phyloP scores from a whole-genome alignment of 2,329 filamentous ascomycete genomes.

The Mycosphaerelloides madeirae region DNA sequence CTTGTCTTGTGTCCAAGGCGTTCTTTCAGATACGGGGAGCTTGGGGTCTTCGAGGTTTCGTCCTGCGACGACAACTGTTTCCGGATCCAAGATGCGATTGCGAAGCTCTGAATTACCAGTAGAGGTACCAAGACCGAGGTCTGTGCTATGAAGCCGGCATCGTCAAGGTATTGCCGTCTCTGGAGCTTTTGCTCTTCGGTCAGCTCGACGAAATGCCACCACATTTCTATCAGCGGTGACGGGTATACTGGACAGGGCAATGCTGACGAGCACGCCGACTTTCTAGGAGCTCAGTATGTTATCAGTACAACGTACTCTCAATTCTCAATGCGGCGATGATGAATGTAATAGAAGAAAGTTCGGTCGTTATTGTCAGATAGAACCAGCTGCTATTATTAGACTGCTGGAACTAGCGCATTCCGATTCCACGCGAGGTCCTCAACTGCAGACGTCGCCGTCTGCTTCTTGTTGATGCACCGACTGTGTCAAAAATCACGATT shows the following conservation, averaged over 20 bases:
- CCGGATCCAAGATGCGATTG: conserved; percentile 33
- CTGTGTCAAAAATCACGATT: too few species aligned
- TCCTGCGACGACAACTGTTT: neutral
- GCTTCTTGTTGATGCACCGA: too few species aligned
- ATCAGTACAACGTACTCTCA: too few species aligned
- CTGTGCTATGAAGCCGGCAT: conserved; percentile 53
- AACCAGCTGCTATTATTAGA: neutral
- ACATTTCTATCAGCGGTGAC: conserved; percentile 28
- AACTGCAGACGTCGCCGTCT: too few species aligned
- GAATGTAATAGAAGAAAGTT: neutral
- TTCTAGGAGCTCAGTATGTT: too few species aligned
- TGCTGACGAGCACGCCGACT: too few species aligned
- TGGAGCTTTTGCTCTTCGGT: conserved; percentile 46
- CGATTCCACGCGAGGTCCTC: too few species aligned
- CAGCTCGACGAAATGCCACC: conserved; percentile 52
- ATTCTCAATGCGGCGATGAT: too few species aligned
- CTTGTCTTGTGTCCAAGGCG: conserved; percentile 8
- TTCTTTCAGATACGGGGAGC: conserved; percentile 39
- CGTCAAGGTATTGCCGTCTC: conserved; percentile 51
- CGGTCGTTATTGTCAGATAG: neutral
- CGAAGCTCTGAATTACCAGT: conserved; percentile 38
- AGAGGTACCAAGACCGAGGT: conserved; percentile 48
- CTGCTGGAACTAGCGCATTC: too few species aligned
- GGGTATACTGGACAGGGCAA: too few species aligned
- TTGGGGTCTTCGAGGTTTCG: conserved; percentile 30